Evolutionary conservation across 2,329 filamentous ascomycete genomes (phyloP), one percentile per base, ranked within the genome.

Genomic region (Penicillium italicum): DNA sequence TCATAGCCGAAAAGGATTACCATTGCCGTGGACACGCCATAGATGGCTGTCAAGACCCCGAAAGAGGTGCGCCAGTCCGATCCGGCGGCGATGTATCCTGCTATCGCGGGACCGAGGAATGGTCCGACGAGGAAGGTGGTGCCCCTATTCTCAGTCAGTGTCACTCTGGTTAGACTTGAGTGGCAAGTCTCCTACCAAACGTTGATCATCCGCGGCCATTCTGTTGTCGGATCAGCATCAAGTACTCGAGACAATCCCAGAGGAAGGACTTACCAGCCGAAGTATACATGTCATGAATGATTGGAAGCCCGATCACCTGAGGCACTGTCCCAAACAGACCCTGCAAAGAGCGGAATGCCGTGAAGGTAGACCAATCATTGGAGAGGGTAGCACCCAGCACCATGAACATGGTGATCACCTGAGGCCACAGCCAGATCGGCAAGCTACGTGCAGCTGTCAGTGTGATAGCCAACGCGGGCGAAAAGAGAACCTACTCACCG

Each of bases 371-470:
- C 52, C 69, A 78, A 33, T 69, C 65, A 31, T 71, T 66, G 1
- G 76, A 75, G 26, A 76, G 68, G 1, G 73, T 68, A 5, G 72
- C 70, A 1, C 75, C 76, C 10, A 75, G 56, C 4, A 77, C 69
- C 61, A 76, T 74, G 37, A 72, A 65, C 58, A 71, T 69, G 4
- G 72, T 70, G 40, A 75, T 63, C 4, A 74, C 50, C 47, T 75
- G 72, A 2, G 74, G 69, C 74, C 74, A 78, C 38, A 77, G 65
- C 69, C 75, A 74, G 37, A 76, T 64, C 1, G 76, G 76, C 20
- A 74, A 70, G 38, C 75, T 73, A 56, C 52, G 2, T 47, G 16
- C 16, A 33, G 12, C 34, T 18, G 20, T 60, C 24, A 56, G 49
- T 30, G 18, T 11, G 30, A 18, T 8, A 40, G 9, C n/a, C 11